Evolutionary conservation across 352 stramenopile genomes (phyloP).

Genomic region (Globisporangium recalcitrans): DNA sequence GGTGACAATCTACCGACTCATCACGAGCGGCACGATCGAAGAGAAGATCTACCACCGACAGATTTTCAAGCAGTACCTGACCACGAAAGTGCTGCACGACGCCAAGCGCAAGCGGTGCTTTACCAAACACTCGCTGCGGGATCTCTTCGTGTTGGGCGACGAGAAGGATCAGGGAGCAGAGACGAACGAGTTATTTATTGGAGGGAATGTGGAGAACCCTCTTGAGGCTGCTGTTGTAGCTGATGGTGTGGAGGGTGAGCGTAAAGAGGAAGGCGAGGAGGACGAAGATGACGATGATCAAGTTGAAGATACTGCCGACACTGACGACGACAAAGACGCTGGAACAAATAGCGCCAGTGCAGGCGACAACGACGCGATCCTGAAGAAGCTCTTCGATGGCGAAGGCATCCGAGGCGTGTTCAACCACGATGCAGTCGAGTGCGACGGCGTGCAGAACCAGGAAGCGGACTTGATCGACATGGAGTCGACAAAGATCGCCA

Average conservation of each 20-base stretch:
- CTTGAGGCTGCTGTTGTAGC: not conserved
- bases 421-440: conserved; percentile 92
- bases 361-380: conserved; percentile 81
- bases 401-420: conserved; percentile 92
- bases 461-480: conserved; percentile 91
- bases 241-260: not conserved
- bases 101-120: conserved; percentile 96
- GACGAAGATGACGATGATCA: conserved; percentile 18
- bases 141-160: conserved; percentile 92
- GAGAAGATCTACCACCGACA: conserved; percentile 99
- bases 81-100: conserved; percentile 95
- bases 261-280: conserved; percentile 15
- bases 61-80: conserved; percentile 99
- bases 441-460: conserved; percentile 79
- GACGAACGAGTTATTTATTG: conserved; percentile 90
- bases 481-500: conserved; percentile 86
- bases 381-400: conserved; percentile 89
- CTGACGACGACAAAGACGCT: not conserved
- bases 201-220: conserved; percentile 73
- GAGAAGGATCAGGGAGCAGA: conserved; percentile 73
- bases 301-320: not conserved
- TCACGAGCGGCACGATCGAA: conserved; percentile 98
- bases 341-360: conserved; percentile 12
- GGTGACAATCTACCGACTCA: conserved; percentile 89
- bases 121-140: conserved; percentile 93